These are phyloP conservation scores for Agrocybe praecox DNA, from an alignment of 768 basidiomycete genomes.

Conservation along the genomic window DNA sequence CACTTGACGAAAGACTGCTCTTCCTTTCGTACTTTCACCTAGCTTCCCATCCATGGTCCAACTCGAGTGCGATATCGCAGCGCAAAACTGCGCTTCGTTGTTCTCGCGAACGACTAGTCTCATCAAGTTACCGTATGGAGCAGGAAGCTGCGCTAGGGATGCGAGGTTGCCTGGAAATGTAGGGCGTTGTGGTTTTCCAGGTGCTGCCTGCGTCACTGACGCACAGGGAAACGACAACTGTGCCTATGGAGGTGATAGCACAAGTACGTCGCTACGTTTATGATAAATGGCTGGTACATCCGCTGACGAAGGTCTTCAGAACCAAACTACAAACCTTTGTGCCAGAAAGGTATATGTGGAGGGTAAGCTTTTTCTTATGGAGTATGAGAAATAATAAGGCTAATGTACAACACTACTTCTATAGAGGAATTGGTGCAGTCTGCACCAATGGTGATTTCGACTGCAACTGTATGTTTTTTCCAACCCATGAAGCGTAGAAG, in stretches of 20 bases:
- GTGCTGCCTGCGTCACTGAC: constrained; percentile 6
- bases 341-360: constrained; percentile 5
- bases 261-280: neutral
- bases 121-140: constrained; percentile 3
- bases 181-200: constrained; percentile 14
- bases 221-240: constrained; percentile 11
- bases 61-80: constrained; percentile 3
- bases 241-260: constrained; percentile 7
- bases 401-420: neutral
- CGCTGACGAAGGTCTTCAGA: neutral
- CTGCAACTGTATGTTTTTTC: constrained; percentile 1
- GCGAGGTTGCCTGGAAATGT: constrained; percentile 9
- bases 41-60: neutral
- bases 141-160: constrained; percentile 13
- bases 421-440: neutral
- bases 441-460: constrained; percentile 1
- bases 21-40: too few species aligned
- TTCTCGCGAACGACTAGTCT: neutral
- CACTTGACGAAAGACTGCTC: too few species aligned
- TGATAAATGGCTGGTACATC: neutral
- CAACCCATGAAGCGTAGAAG: too few species aligned
- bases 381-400: neutral
- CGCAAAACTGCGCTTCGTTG: constrained; percentile 3
- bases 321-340: neutral
- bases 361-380: neutral